These are phyloP conservation scores for Scleromitrula shiraiana DNA, from an alignment of 2,329 filamentous ascomycete genomes.

Conservation along the genomic window DNA sequence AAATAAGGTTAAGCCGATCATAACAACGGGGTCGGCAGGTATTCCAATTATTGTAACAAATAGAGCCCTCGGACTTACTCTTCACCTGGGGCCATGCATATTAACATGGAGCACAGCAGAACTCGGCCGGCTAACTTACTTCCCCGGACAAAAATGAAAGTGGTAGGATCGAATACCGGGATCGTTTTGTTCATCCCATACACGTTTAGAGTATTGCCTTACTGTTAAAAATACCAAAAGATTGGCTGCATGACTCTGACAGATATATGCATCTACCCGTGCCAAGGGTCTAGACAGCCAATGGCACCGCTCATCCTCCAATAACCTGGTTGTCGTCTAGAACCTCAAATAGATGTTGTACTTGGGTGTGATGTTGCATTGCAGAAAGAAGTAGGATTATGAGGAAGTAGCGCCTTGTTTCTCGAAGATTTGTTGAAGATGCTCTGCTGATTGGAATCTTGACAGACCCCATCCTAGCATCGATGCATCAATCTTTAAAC, in stretches of 20 bases:
- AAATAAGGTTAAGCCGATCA: too few species aligned
- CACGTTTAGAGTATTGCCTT: background rate
- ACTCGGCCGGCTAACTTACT: background rate
- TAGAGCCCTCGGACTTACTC: too few species aligned
- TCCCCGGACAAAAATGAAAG: constrained; percentile 3
- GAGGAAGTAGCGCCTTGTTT: background rate
- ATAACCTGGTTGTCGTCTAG: constrained; percentile 15
- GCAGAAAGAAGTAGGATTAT: background rate
- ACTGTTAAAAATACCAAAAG: background rate
- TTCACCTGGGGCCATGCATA: too few species aligned
- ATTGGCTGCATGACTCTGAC: constrained; percentile 4
- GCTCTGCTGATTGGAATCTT: too few species aligned
- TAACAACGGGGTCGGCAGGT: too few species aligned
- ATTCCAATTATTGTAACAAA: too few species aligned
- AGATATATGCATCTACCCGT: background rate
- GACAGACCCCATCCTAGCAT: background rate
- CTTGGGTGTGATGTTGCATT: background rate
- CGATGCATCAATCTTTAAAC: background rate
- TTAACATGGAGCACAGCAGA: background rate
- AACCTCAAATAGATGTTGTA: background rate
- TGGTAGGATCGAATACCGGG: background rate
- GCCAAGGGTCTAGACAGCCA: background rate
- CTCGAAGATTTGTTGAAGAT: background rate
- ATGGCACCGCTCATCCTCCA: constrained; percentile 7
- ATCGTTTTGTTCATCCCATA: background rate